These are phyloP conservation scores for Cicer chorassanicum DNA, from an alignment of 306 rosid genomes.

Conservation along the genomic window DNA sequence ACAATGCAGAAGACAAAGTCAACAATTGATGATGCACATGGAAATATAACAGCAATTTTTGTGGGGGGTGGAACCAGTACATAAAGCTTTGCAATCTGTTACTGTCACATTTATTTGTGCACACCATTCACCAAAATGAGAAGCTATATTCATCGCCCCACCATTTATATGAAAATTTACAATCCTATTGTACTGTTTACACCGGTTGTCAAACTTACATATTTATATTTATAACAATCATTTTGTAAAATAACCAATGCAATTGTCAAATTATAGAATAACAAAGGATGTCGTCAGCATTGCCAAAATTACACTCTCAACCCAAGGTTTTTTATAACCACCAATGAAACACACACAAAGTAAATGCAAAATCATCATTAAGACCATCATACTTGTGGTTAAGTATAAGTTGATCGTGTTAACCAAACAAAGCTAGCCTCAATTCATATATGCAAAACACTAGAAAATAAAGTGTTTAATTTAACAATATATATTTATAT, in stretches of 20 bases:
- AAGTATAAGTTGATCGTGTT: too few species aligned
- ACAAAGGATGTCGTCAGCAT: too few species aligned
- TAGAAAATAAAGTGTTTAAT: too few species aligned
- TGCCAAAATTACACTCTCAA: too few species aligned
- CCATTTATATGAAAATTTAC: slow-evolving; percentile 8
- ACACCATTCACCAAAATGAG: neutral
- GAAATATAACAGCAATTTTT: neutral
- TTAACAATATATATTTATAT: too few species aligned
- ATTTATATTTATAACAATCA: neutral
- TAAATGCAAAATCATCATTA: too few species aligned
- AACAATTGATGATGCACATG: neutral
- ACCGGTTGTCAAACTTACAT: neutral
- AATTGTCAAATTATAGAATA: too few species aligned
- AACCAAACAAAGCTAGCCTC: too few species aligned
- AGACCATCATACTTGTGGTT: too few species aligned
- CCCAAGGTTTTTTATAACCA: too few species aligned
- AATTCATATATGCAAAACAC: too few species aligned
- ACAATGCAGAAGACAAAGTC: neutral
- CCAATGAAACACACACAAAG: too few species aligned
- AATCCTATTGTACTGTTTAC: neutral
- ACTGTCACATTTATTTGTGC: neutral
- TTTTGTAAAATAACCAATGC: neutral
- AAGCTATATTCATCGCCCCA: neutral
- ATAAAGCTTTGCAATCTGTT: neutral
- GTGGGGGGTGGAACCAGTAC: neutral